phyloP scores from a whole-genome alignment of 371 early-diverging fungal species.

The Smittium culicis region DNA sequence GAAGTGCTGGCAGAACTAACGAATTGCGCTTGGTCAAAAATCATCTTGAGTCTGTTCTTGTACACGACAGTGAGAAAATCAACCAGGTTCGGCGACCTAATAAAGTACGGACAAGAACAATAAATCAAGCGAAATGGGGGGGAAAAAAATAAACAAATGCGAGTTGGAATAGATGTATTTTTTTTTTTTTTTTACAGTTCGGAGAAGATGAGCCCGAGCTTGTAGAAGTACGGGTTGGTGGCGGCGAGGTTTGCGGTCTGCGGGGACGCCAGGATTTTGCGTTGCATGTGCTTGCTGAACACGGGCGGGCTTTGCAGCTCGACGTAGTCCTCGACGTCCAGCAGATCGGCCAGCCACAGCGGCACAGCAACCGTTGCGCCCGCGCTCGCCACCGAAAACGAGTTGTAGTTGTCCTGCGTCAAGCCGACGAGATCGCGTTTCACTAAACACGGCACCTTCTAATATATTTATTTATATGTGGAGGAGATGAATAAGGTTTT shows the following conservation, averaged over 20 bases:
- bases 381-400: background rate
- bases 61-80: background rate
- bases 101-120: background rate
- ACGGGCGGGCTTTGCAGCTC: slow-evolving; percentile 5
- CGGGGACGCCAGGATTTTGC: background rate
- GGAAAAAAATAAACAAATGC: background rate
- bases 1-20: background rate
- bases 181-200: background rate
- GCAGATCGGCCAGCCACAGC: slow-evolving; percentile 8
- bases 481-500: no score
- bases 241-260: background rate
- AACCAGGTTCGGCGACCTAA: background rate
- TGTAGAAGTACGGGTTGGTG: background rate
- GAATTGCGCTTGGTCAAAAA: background rate
- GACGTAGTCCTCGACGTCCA: slow-evolving; percentile 10
- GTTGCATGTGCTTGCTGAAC: background rate
- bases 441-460: slow-evolving; percentile 9
- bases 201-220: background rate
- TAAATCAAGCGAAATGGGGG: background rate
- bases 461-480: no score
- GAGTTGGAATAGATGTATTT: no score
- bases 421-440: slow-evolving; percentile 9
- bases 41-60: background rate
- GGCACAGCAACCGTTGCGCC: slow-evolving; percentile 3
- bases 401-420: background rate